Conservation (phyloP, 208 protist species). For the Strigomonas culicis region DNA sequence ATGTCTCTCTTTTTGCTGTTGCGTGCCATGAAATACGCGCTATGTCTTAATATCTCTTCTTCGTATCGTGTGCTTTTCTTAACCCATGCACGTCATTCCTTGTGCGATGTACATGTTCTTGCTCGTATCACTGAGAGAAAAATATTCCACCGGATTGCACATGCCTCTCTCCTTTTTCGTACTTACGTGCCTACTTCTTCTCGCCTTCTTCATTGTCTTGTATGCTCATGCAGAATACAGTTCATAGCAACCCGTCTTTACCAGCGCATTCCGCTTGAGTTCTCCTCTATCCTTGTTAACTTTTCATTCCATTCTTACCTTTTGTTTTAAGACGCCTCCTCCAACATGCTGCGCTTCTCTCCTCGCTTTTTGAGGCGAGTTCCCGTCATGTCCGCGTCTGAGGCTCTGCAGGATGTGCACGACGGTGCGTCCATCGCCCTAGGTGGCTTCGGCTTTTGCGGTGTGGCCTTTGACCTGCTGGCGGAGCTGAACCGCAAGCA, state of each 20-base stretch:
- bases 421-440: conserved; percentile 41
- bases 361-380: conserved; percentile 13
- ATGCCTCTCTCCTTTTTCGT: no score
- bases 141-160: no score
- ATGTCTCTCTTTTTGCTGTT: no score
- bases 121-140: no score
- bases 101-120: no score
- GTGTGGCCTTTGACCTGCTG: conserved; percentile 90
- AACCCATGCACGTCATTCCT: no score
- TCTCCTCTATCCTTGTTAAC: neutral
- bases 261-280: no score
- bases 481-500: conserved; percentile 41
- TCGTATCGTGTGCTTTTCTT: no score
- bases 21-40: no score
- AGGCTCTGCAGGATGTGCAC: conserved; percentile 55
- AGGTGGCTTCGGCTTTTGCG: conserved; percentile 93
- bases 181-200: no score
- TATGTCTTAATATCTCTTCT: no score
- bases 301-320: neutral
- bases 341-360: neutral
- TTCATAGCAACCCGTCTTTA: no score
- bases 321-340: neutral
- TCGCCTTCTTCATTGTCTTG: neutral
- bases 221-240: neutral
- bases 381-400: conserved; percentile 24